These are phyloP conservation scores for Scutellaria minor DNA, from an alignment of 257 asterid genomes.

Conservation along the genomic window DNA sequence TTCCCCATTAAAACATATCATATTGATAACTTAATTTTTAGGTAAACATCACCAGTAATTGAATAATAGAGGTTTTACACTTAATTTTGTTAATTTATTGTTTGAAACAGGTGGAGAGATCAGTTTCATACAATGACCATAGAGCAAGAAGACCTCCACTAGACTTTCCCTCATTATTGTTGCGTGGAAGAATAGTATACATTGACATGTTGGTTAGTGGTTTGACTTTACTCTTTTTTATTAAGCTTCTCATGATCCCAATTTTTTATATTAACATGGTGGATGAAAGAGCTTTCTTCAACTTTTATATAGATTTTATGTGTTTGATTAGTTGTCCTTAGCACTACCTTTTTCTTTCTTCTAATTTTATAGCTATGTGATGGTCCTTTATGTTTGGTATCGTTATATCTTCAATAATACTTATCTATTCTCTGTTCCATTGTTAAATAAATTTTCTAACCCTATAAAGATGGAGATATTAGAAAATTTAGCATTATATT, in stretches of 20 bases:
- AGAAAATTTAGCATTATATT: no score
- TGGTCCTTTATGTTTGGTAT: no score
- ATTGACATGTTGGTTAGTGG: conserved; percentile 92
- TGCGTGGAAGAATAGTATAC: conserved; percentile 80
- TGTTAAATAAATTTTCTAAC: no score
- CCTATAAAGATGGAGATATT: no score
- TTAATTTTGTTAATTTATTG: conserved; percentile 31
- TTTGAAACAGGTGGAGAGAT: conserved; percentile 73
- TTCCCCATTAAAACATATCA: no score
- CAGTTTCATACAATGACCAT: conserved; percentile 74
- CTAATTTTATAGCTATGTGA: no score
- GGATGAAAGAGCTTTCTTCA: neutral
- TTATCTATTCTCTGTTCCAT: no score
- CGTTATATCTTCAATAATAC: no score
- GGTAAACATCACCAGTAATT: neutral
- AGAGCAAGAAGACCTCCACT: conserved; percentile 85
- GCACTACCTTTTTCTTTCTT: no score
- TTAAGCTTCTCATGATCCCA: neutral
- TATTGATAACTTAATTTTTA: neutral
- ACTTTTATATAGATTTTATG: no score
- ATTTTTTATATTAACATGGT: neutral
- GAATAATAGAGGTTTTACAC: neutral
- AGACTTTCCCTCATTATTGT: conserved; percentile 81
- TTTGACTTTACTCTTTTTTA: conserved; percentile 15
- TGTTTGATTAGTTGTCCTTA: no score